Evolutionary conservation across 2,329 filamentous ascomycete genomes (phyloP).

Genomic region (Acrocalymma vagum): DNA sequence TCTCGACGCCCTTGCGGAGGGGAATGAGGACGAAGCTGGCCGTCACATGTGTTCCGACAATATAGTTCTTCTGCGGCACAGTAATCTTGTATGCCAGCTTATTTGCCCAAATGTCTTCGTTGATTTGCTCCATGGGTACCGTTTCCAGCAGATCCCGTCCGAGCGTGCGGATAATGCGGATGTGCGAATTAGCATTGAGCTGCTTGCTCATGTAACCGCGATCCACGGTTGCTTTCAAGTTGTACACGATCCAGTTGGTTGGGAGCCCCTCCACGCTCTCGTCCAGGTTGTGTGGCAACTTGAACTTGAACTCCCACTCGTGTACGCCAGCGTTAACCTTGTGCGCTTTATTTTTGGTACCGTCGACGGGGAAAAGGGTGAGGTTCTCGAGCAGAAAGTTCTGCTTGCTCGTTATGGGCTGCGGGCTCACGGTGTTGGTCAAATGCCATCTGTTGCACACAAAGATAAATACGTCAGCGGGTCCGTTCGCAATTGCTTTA

Average conservation of each 20-base stretch:
- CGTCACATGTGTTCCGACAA: slow-evolving; percentile 87
- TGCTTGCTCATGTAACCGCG: slow-evolving; percentile 90
- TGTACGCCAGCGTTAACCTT: slow-evolving; percentile 59
- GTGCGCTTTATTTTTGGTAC: slow-evolving; percentile 49
- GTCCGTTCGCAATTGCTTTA: too few species aligned
- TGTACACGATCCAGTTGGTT: slow-evolving; percentile 88
- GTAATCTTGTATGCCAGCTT: slow-evolving; percentile 96
- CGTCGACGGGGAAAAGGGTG: slow-evolving; percentile 54
- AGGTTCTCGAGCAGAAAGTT: slow-evolving; percentile 57
- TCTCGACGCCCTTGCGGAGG: slow-evolving; percentile 83
- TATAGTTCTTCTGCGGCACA: slow-evolving; percentile 91
- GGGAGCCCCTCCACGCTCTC: slow-evolving; percentile 92
- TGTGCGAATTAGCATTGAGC: slow-evolving; percentile 76
- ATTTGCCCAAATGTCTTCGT: slow-evolving; percentile 97
- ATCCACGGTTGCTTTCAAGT: slow-evolving; percentile 87
- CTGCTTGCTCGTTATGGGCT: slow-evolving; percentile 56
- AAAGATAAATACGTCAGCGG: too few species aligned
- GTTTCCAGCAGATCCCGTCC: slow-evolving; percentile 75
- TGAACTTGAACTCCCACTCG: slow-evolving; percentile 61
- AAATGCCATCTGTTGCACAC: slow-evolving; percentile 44
- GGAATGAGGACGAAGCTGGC: slow-evolving; percentile 89
- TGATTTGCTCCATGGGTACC: slow-evolving; percentile 64
- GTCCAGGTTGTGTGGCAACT: slow-evolving; percentile 60
- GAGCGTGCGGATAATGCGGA: slow-evolving; percentile 58
- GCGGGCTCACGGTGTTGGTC: slow-evolving; percentile 48